Base-by-base conservation (phyloP, 441 rosid species). In the Adansonia grandidieri region DNA sequence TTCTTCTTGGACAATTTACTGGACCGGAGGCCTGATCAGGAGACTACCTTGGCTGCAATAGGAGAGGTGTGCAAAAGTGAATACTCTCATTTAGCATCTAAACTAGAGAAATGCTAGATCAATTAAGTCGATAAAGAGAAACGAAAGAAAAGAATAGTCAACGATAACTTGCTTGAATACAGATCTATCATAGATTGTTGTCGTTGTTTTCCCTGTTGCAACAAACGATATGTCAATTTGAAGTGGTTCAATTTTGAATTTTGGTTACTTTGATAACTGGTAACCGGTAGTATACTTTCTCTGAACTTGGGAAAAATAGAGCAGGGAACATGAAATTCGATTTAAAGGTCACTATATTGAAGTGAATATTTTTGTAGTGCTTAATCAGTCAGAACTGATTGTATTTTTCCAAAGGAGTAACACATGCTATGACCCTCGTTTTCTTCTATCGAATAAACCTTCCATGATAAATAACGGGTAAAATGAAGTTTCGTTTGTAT, bases 1-100 rank as follows among this genome's bases (percentile, higher is more conserved):
- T 96, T 88, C 81, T 92, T 92, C 89, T 84, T 96, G 90, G 89
- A 93, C 87, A 91, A 92, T 80, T 84, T 91, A 77, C 78, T 96
- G 74, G 84, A 91, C 87, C 98, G 92, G 84, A 80, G 77, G 61
- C 98, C 97, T 2, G 97, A 93, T 85, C 96, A 93, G 79, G 92
- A 90, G 82, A 90, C 91, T 88, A 96, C 99, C 58, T 75, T 96
- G 42, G 75, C 95, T 68, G 92, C 94, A 78, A 93, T 96, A 74
- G 99, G 99, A 60, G 99, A 96, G 98, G 99, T 95, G 78, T 61
- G 79, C 53, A 56, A 22, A 76, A 63, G 48, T 64, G 13, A n/a
- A 7, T 75, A 14, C 67, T 62, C 44, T 62, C 40, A 10, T 48
- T 75, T 64, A 64, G 11, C 47, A 32, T 28, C 72, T 64, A n/a